Evolutionary conservation across 805 yeast species (phyloP).

Genomic region (Teunomyces pallodes): DNA sequence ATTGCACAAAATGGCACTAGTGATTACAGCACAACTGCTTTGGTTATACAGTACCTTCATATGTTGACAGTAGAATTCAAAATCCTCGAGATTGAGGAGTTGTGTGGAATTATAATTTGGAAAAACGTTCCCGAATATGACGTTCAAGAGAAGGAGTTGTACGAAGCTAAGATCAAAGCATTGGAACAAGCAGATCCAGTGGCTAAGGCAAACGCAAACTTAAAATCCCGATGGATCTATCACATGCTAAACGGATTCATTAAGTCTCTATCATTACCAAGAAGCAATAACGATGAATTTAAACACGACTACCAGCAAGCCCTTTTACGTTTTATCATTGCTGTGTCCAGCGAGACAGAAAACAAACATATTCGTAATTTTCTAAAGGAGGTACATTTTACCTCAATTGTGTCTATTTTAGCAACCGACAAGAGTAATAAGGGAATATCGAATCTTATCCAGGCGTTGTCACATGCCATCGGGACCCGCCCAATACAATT

Average conservation of each 20-base stretch:
- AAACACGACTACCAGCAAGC: background rate
- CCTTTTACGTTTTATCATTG: background rate
- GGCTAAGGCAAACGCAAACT: constrained; percentile 1
- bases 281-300: background rate
- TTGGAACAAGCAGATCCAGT: background rate
- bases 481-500: background rate
- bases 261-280: background rate
- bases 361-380: background rate
- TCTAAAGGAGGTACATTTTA: background rate
- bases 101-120: constrained; percentile 36
- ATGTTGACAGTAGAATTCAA: background rate
- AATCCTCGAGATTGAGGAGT: background rate
- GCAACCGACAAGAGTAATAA: background rate
- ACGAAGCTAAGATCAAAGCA: background rate
- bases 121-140: constrained; percentile 12
- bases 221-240: constrained; percentile 7
- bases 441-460: background rate
- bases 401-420: background rate
- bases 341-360: background rate
- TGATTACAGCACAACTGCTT: background rate
- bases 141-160: background rate
- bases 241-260: background rate
- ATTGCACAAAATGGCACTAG: constrained; percentile 10
- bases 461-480: background rate
- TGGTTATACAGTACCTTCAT: background rate